These are phyloP conservation scores for Metschnikowia santaceciliae DNA, from an alignment of 805 yeast species.

Conservation along the genomic window DNA sequence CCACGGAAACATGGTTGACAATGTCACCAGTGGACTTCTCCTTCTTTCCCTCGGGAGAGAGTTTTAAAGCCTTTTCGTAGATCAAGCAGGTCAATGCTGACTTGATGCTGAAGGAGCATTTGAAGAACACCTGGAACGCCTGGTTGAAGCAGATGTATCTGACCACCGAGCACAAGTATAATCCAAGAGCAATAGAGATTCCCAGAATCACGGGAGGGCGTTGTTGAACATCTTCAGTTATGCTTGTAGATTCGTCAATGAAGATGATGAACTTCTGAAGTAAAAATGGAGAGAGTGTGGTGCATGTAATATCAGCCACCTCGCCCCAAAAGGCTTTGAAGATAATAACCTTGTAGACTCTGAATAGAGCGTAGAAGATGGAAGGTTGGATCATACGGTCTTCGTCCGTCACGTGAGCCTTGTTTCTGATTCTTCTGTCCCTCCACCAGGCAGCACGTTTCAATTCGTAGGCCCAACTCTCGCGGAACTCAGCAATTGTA, in stretches of 20 bases:
- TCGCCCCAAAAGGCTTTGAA: conserved; percentile 16
- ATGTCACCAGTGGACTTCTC: conserved; percentile 72
- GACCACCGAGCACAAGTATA: conserved; percentile 25
- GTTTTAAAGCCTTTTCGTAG: conserved; percentile 62
- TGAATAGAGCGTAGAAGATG: conserved; percentile 17
- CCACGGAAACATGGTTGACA: conserved; percentile 74
- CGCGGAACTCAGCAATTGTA: conserved; percentile 15
- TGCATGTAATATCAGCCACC: conserved; percentile 20
- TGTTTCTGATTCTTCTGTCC: conserved; percentile 11
- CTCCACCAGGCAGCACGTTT: conserved; percentile 18
- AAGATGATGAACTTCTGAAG: conserved; percentile 27
- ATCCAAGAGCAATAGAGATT: conserved; percentile 81
- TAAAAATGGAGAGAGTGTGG: conserved; percentile 27
- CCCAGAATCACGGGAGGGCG: conserved; percentile 48
- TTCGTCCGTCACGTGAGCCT: conserved; percentile 8
- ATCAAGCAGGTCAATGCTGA: conserved; percentile 62
- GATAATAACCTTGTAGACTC: conserved; percentile 12
- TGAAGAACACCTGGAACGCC: conserved; percentile 15
- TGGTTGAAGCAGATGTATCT: conserved; percentile 20
- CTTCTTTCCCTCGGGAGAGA: conserved; percentile 64
- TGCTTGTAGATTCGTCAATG: conserved; percentile 16
- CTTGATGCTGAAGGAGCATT: conserved; percentile 18
- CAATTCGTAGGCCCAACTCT: conserved; percentile 18
- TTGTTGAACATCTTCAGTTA: neutral
- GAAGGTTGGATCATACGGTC: conserved; percentile 20